Evolutionary conservation across 768 basidiomycete species (phyloP).

Genomic region (Auriscalpium microsporum): DNA sequence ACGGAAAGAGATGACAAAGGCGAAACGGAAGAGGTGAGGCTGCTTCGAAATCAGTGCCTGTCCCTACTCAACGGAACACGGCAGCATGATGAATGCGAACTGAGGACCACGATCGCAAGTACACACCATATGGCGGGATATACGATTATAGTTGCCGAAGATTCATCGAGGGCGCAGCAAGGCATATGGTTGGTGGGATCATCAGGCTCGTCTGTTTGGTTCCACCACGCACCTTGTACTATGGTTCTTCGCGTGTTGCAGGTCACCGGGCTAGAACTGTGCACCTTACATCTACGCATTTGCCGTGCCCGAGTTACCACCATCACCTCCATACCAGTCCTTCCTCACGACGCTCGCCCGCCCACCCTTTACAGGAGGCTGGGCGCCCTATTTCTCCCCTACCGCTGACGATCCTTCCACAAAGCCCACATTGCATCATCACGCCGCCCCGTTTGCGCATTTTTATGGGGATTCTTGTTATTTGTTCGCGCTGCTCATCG

Average conservation of each 20-base stretch:
- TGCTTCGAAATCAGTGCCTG: too few relatives aligned
- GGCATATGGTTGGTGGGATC: not conserved
- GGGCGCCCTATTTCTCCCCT: not conserved
- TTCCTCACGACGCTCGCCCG: not conserved
- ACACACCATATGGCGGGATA: constrained; percentile 3
- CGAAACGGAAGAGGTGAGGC: constrained; percentile 88
- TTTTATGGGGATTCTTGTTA: constrained; percentile 14
- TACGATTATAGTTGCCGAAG: constrained; percentile 14
- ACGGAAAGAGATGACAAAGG: constrained; percentile 98
- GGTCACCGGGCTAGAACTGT: too few relatives aligned
- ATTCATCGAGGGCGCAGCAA: constrained; percentile 2
- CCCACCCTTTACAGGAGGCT: not conserved
- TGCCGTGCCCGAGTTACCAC: not conserved
- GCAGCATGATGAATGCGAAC: constrained; percentile 16
- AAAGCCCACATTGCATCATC: not conserved
- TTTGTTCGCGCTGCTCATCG: not conserved
- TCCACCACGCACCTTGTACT: too few relatives aligned
- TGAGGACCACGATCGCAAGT: constrained; percentile 1
- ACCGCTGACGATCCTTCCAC: not conserved
- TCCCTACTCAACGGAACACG: not conserved
- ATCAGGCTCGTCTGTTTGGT: not conserved
- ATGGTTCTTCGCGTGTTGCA: too few relatives aligned
- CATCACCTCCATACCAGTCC: not conserved
- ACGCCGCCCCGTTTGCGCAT: constrained; percentile 7
- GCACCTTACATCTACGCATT: too few relatives aligned